These are phyloP conservation scores for Thelephora terrestris DNA, from an alignment of 1,284 basidiomycete genomes.

Conservation along the genomic window DNA sequence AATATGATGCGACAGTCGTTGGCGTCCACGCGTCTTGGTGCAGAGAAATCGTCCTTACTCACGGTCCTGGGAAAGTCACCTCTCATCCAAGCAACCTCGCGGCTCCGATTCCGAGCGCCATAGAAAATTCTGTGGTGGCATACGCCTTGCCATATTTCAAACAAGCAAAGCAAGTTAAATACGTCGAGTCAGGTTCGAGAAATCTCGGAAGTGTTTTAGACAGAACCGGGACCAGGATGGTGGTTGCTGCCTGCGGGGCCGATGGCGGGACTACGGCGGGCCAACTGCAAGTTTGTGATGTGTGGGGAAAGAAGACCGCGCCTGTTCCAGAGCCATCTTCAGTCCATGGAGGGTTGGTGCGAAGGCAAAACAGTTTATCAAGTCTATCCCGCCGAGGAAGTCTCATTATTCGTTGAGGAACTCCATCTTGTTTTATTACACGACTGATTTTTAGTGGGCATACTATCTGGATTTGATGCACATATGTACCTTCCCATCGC, in stretches of 20 bases:
- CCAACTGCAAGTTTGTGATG: slow-evolving; percentile 43
- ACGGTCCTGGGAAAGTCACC: slow-evolving; percentile 37
- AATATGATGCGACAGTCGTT: slow-evolving; percentile 63
- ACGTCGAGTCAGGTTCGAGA: slow-evolving; percentile 29
- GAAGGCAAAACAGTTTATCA: too few relatives aligned
- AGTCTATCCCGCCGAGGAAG: too few relatives aligned
- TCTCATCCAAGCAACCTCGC: slow-evolving; percentile 19
- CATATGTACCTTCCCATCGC: too few relatives aligned
- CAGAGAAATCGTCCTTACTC: slow-evolving; percentile 83
- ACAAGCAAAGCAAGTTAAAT: slow-evolving; percentile 27
- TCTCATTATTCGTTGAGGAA: too few relatives aligned
- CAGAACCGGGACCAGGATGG: slow-evolving; percentile 35
- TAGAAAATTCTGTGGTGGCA: slow-evolving; percentile 42
- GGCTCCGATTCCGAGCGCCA: slow-evolving; percentile 14
- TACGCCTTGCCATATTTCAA: slow-evolving; percentile 41
- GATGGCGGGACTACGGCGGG: slow-evolving; percentile 6
- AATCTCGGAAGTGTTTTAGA: slow-evolving; percentile 36
- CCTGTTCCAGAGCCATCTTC: too few relatives aligned
- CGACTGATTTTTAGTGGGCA: too few relatives aligned
- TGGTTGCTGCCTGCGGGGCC: slow-evolving; percentile 38
- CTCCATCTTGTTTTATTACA: too few relatives aligned
- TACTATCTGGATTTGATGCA: too few relatives aligned
- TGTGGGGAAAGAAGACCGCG: slow-evolving; percentile 37
- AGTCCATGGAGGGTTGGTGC: too few relatives aligned
- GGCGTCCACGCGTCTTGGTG: slow-evolving; percentile 79